Evolutionary conservation across 192 early-diverging fungal species (phyloP).

Genomic region (Backusella liffmaniae): DNA sequence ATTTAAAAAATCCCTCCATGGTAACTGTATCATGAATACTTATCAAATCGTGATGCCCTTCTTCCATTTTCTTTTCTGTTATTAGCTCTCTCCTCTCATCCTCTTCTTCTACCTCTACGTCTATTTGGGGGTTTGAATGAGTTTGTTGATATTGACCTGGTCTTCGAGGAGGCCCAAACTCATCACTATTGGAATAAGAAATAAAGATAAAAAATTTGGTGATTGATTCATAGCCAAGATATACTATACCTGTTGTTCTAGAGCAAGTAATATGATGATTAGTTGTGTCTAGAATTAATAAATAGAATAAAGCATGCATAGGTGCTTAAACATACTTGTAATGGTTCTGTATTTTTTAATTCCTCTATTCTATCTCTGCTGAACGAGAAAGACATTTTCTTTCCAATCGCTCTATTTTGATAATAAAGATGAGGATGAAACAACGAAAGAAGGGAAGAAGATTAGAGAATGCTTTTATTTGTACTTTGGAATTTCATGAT

Average conservation of each 20-base stretch:
- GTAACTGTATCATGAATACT: not conserved
- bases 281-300: not conserved
- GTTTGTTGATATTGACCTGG: not conserved
- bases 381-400: not conserved
- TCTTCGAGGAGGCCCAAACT: not conserved
- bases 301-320: not conserved
- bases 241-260: not conserved
- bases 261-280: not conserved
- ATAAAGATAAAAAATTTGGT: not conserved
- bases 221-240: not conserved
- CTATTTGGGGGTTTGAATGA: not conserved
- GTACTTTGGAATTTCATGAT: not conserved
- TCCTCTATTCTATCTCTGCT: not conserved
- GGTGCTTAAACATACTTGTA: not conserved
- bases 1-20: not conserved
- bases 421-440: not conserved
- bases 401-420: not conserved
- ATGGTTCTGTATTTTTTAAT: not conserved
- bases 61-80: not conserved
- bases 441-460: not conserved
- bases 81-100: not conserved
- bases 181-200: not conserved
- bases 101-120: not conserved
- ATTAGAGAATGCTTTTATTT: not conserved
- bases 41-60: not conserved